Base-by-base conservation (phyloP, 768 basidiomycete species). In the Phylloporus sp. region DNA sequence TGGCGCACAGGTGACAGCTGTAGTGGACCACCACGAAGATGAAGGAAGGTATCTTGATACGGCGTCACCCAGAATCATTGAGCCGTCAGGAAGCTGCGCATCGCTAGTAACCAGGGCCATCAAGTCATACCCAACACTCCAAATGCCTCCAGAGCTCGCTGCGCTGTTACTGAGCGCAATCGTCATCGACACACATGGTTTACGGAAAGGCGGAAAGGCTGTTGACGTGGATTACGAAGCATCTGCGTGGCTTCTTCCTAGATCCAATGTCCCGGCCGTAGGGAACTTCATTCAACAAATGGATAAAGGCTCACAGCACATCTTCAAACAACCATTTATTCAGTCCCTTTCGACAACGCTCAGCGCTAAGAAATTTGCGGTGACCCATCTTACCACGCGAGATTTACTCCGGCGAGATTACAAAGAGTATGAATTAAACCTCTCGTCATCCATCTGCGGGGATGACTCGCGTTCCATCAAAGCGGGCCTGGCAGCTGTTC, bases 401-500 rank as follows among this genome's bases (percentile, higher is more conserved):
- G 93, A 97, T 62, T 80, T 97, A 18, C 78, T 99, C 5, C 78
- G 92, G 12, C 75, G 97, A n/a, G 97, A 99, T 70, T 99, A 94
- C 76, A 98, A 99, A 67, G 85, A 95, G 57, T 95, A 93, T 62
- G 64, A 68, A 1, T 68, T 81, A 52, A 68, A 72, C 0, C 77
- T 84, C 3, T 63, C 73, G 2, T 16, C 57, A 11, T 44, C 55
- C 28, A 42, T 68, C 31, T 45, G 49, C 22, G 55, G 52, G 42
- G 53, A 67, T 1, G 66, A 63, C 16, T 52, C 61, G 8, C 60
- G 68, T 26, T 62, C 71, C 8, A 72, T 91, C 35, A 79, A 77
- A 50, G 84, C 84, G 2, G 94, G 95, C 6, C 71, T 99, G 12
- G 80, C 91, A 2, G 88, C 91, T 4, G 87, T 97, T 16, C 94